These are phyloP conservation scores for Nepenthes alata DNA, from an alignment of 179 eudicot genomes.

Conservation along the genomic window DNA sequence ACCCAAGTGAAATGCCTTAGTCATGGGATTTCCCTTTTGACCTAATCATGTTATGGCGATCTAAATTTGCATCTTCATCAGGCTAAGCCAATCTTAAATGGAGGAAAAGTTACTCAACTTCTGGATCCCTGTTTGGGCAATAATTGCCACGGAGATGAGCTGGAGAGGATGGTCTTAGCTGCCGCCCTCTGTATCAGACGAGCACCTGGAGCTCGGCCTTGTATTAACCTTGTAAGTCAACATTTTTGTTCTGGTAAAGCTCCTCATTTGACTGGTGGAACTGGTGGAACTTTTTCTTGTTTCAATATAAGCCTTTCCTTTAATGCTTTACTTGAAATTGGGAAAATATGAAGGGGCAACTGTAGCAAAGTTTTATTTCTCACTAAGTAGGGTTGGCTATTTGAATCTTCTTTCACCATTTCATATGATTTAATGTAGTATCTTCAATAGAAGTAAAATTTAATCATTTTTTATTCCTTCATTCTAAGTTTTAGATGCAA, in stretches of 20 bases:
- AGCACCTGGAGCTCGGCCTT: slow-evolving; percentile 72
- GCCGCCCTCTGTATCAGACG: slow-evolving; percentile 77
- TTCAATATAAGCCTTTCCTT: not conserved
- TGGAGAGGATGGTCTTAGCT: slow-evolving; percentile 83
- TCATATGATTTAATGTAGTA: no score
- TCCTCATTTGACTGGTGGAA: not conserved
- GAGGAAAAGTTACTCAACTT: slow-evolving; percentile 44
- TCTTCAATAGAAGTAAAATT: no score
- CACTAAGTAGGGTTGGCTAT: no score
- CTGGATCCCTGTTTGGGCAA: slow-evolving; percentile 55
- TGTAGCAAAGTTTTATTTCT: no score
- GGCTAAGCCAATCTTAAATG: slow-evolving; percentile 70
- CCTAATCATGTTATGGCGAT: not conserved
- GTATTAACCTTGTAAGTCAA: slow-evolving; percentile 53
- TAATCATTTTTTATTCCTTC: no score
- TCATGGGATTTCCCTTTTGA: not conserved
- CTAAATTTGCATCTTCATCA: slow-evolving; percentile 19
- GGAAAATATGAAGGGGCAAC: no score
- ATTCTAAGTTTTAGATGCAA: no score
- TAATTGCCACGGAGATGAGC: slow-evolving; percentile 39
- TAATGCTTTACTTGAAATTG: no score
- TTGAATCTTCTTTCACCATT: no score
- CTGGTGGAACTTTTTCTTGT: not conserved
- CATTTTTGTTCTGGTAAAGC: not conserved
- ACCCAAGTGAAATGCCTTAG: not conserved